Percentiles rank a stretch among this genome's conserved stretches.
phyloP scores from a whole-genome alignment of 2,329 filamentous ascomycete species.

The Neodidymelliopsis sp. region DNA sequence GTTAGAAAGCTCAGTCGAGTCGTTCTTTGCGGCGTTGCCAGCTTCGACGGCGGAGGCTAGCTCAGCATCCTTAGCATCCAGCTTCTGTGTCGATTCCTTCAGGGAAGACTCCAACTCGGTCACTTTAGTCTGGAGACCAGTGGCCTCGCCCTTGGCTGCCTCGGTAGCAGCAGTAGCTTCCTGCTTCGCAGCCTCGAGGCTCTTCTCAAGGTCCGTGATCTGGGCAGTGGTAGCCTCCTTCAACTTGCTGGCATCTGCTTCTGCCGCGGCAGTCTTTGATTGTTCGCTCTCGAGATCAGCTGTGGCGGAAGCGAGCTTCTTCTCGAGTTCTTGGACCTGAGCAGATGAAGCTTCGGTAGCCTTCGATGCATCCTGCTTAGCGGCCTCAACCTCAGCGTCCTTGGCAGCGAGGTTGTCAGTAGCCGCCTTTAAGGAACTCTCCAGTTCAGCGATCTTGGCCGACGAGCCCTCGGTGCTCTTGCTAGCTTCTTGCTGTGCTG shows the following conservation, averaged over 20 bases:
- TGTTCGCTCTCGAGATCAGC: slow-evolving; percentile 18
- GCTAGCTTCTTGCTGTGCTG: slow-evolving; percentile 28
- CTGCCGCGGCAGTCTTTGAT: slow-evolving; percentile 15
- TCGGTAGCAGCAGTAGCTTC: slow-evolving; percentile 24
- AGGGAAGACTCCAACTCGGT: slow-evolving; percentile 33
- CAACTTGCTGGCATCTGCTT: slow-evolving; percentile 30
- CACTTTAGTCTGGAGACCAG: slow-evolving; percentile 20
- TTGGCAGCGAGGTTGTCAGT: slow-evolving; percentile 32
- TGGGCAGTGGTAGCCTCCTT: slow-evolving; percentile 25
- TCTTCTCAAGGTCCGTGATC: slow-evolving; percentile 31
- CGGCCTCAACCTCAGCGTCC: slow-evolving; percentile 29
- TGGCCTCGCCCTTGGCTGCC: slow-evolving; percentile 29
- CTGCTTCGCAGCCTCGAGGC: slow-evolving; percentile 26
- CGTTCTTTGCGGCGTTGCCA: slow-evolving; percentile 55
- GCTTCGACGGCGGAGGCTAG: slow-evolving; percentile 28
- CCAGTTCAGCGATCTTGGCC: slow-evolving; percentile 32
- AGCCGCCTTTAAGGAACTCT: slow-evolving; percentile 32
- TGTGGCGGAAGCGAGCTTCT: slow-evolving; percentile 8
- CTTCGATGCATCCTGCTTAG: slow-evolving; percentile 27
- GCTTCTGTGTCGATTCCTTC: slow-evolving; percentile 27
- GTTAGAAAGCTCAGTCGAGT: slow-evolving; percentile 5
- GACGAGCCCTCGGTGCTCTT: slow-evolving; percentile 29
- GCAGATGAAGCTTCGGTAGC: slow-evolving; percentile 19
- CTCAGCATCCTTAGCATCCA: slow-evolving; percentile 33
- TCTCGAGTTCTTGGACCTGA: slow-evolving; percentile 24